Base-by-base conservation (phyloP, 2,329 filamentous ascomycete species). In the Dactylella cylindrospora region DNA sequence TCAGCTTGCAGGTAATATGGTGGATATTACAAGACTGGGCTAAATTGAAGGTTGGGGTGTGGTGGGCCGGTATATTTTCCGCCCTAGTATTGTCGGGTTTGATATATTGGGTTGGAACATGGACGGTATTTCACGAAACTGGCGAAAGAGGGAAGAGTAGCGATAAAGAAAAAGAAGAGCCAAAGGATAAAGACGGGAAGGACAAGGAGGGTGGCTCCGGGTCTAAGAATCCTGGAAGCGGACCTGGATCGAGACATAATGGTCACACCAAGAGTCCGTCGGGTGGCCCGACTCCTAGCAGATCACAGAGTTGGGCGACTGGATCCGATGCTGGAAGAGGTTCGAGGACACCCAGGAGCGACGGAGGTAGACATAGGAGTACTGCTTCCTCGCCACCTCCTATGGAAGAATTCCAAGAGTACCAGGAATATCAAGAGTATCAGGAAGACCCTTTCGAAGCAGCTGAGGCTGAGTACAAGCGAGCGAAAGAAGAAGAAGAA, bases 391-490 rank as follows among this genome's bases (percentile, higher is more conserved):
- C 49, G 8, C 31, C 57, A 8, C 29, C 41, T n/a, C 51, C 50
- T 2, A 35, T 46, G n/a, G 19, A 26, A 9, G 39, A 9, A 19
- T 39, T 36, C 19, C 13, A 60, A 12, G 57, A 53, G 26, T 49
- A 44, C 3, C 5, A 45, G 12, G 23, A 20, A 12, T 9, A 22
- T 19, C 8, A 8, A 45, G 23, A 26, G 10, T 20, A 29, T 3
- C 28, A 28, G 19, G 41, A 46, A 33, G 17, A 33, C 13, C 38
- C 44, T 4, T 64, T 64, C 22, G 51, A 62, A 23, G 59, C 59
- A 23, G 59, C 59, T 1, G 59, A 64, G 29, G 40, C 50, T 12
- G 59, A 64, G 31, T 64, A 64, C 28, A 50, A 49, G 22, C 50
- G 51, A 4, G 59, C 59, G 1, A 46, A 52, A 10, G 59, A 64